A percentile compares a stretch with the other conserved stretches of the same genome.
Conservation (phyloP, 108 stramenopile genomes). For the Nitzschia putrida region DNA sequence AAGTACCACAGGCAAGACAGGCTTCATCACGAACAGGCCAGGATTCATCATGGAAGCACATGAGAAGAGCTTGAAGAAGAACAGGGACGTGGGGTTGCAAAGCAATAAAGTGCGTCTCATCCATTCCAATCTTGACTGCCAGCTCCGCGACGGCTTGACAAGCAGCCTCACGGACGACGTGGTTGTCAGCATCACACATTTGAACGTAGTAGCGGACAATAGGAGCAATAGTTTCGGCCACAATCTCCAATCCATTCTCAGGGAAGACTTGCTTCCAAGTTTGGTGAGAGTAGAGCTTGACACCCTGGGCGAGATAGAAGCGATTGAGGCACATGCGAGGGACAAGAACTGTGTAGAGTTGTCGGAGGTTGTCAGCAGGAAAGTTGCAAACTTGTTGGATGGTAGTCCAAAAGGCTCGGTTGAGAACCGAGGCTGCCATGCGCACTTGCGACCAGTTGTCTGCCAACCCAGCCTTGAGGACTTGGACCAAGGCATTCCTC, state of each 20-base stretch:
- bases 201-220: constrained; percentile 90
- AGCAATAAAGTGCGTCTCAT: constrained; percentile 6
- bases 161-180: constrained; percentile 94
- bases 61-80: constrained; percentile 86
- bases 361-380: constrained; percentile 30
- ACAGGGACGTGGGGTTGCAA: constrained; percentile 74
- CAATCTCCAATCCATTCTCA: constrained; percentile 66
- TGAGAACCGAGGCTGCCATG: constrained; percentile 91
- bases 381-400: constrained; percentile 42
- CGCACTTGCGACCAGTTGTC: constrained; percentile 99
- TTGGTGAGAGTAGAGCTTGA: constrained; percentile 92
- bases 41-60: constrained; percentile 96
- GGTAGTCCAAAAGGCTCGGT: constrained; percentile 76
- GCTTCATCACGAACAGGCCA: constrained; percentile 99
- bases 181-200: constrained; percentile 93
- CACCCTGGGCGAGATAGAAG: constrained; percentile 95
- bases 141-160: constrained; percentile 96
- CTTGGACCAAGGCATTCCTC: constrained; percentile 39
- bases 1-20: constrained; percentile 91
- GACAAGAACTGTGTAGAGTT: constrained; percentile 65
- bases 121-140: constrained; percentile 78
- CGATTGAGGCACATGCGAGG: constrained; percentile 98
- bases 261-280: constrained; percentile 88
- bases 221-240: constrained; percentile 78
- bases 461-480: constrained; percentile 70